phyloP scores from a whole-genome alignment of 306 rosid species.

The Amphicarpaea edgeworthii region DNA sequence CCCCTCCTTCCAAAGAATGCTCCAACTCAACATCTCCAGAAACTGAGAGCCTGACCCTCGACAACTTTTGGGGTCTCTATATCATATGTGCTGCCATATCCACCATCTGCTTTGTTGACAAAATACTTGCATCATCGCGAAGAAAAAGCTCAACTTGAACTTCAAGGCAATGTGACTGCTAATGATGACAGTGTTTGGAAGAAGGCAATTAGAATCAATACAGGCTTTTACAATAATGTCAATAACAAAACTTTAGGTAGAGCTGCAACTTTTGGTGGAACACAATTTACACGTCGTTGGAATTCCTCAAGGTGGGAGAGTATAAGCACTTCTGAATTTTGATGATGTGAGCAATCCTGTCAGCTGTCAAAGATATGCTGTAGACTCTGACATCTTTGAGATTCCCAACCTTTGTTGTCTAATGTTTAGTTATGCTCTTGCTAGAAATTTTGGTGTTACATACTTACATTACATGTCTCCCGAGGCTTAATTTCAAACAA shows the following conservation, averaged over 20 bases:
- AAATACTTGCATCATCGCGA: conserved; percentile 3
- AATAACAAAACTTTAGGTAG: conserved; percentile 22
- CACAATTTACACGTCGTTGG: conserved; percentile 14
- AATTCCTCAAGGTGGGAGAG: conserved; percentile 47
- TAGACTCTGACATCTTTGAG: too few species aligned
- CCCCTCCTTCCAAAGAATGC: conserved; percentile 46
- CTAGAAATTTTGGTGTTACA: too few species aligned
- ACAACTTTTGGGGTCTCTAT: conserved; percentile 59
- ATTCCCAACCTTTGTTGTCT: too few species aligned
- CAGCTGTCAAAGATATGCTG: not conserved
- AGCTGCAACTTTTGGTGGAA: conserved; percentile 45
- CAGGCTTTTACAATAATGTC: not conserved
- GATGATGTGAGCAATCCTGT: conserved; percentile 25
- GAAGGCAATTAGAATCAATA: conserved; percentile 8
- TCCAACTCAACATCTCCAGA: conserved; percentile 40
- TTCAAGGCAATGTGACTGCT: not conserved
- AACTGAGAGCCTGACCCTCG: conserved; percentile 49
- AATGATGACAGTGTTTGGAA: conserved; percentile 24
- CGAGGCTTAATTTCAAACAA: too few species aligned
- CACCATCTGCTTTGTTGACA: conserved; percentile 48
- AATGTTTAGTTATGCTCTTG: too few species aligned
- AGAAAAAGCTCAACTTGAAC: conserved; percentile 14
- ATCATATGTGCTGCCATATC: conserved; percentile 54
- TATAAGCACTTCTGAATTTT: conserved; percentile 26
- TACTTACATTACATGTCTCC: too few species aligned